Evolutionary conservation across 345 rosid genomes (phyloP), one percentile per base, ranked within the genome.

Genomic region (Populus davidiana): DNA sequence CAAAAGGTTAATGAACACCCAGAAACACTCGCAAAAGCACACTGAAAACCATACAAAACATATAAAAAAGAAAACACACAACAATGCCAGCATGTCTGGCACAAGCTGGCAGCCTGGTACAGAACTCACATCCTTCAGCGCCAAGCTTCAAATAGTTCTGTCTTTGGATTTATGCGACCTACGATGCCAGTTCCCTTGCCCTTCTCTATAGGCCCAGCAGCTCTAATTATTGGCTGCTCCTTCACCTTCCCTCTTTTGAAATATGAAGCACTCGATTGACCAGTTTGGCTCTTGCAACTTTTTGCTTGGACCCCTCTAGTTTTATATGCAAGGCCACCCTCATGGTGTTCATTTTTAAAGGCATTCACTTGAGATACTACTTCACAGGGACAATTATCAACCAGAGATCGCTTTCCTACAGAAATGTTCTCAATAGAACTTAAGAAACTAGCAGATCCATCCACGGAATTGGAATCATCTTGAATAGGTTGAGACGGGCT

Each of bases 91-190:
- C 77, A 78, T 80, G 80, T 50, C 64, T 0, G 11, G 18, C 11
- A 5, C 6, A 14, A 25, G 35, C 29, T 2, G 31, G 9, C 63
- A 31, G 39, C 59, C 62, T 18, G 62, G 39, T 73, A 77, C 11
- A 21, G 52, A 25, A 44, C 49, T 23, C 59, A 35, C 33, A 44
- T 75, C 77, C 49, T 85, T 91, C 87, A 89, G 54, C 93, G 87
- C 96, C 97, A 92, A 70, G 96, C 97, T 84, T 92, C 94, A n/a
- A 81, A 77, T n/a, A 87, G 79, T 78, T 93, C 96, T 2, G 84
- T 77, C 83, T 94, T 87, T n/a, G 88, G 82, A 82, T 88, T 91
- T 79, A 90, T 80, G 10, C 83, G 81, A 44, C 89, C 86, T 23
- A 82, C 81, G 47, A 89, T 86, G 64, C 81, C 41, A 21, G 81